A percentile compares a stretch with the other conserved stretches of the same genome.
Evolutionary conservation across 2,329 filamentous ascomycete genomes (phyloP).

Genomic region (Alternaria conjuncta): DNA sequence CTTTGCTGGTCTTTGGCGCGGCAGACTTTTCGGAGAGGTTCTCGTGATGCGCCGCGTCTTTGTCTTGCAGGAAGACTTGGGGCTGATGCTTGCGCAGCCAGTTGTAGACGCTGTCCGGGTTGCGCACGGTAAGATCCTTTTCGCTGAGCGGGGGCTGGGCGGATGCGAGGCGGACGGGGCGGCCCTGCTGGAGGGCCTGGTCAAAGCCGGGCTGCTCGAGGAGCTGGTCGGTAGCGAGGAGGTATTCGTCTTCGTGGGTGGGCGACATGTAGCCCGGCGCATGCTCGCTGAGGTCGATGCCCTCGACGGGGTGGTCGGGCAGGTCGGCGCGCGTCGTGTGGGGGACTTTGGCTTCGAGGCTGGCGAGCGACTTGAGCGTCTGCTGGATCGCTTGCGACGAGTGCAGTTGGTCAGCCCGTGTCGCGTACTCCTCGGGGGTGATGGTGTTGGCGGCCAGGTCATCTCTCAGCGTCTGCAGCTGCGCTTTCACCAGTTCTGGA

Average conservation of each 20-base stretch:
- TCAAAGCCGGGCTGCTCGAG: conserved; percentile 61
- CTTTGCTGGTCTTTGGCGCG: conserved; percentile 30
- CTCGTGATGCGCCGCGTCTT: conserved; percentile 52
- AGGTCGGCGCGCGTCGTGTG: conserved; percentile 44
- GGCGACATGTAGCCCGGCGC: conserved; percentile 72
- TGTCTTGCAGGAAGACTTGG: conserved; percentile 82
- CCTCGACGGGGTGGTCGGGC: conserved; percentile 45
- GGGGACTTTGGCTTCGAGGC: conserved; percentile 50
- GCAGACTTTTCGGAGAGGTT: conserved; percentile 45
- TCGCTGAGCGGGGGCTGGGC: conserved; percentile 51
- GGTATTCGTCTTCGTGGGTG: conserved; percentile 76
- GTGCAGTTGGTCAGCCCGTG: conserved; percentile 36
- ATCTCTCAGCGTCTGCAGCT: conserved; percentile 43
- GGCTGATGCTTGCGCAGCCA: conserved; percentile 89
- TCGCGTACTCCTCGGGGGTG: conserved; percentile 39
- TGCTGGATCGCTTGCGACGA: conserved; percentile 30
- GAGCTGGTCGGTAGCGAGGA: conserved; percentile 67
- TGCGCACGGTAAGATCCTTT: conserved; percentile 67
- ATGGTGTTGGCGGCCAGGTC: conserved; percentile 41
- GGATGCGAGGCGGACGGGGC: conserved; percentile 50
- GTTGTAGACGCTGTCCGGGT: conserved; percentile 92
- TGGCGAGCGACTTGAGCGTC: conserved; percentile 42
- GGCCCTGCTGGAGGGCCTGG: conserved; percentile 49
- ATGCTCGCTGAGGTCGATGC: conserved; percentile 59
- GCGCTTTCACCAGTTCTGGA: conserved; percentile 31